Evolutionary conservation across 2,329 filamentous ascomycete species (phyloP), one percentile per base, ranked within the genome.

Genomic region (Sordariomycetes sp.): DNA sequence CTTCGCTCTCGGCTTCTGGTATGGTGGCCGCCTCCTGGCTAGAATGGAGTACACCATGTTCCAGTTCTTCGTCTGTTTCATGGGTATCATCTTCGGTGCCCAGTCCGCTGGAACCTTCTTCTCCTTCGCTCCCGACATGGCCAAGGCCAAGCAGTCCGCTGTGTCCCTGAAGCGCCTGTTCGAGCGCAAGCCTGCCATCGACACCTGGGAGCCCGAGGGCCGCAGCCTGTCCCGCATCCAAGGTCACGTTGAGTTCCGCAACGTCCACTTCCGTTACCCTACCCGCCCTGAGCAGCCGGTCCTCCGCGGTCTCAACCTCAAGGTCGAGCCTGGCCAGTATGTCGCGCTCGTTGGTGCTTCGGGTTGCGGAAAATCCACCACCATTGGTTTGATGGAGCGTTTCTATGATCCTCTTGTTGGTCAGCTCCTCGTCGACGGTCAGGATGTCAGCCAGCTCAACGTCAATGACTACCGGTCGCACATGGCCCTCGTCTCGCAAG

Each of bases 281-380:
- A 33, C 49, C 32, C 39, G 50, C 31, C 41, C 48, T 20, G 23
- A 51, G 45, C 38, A 44, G 8, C 39, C 46, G 36, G 45, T 54
- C 45, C 41, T 58, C 2, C 40, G 54, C 21, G 49, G 57, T 8
- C 42, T 66, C 16, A 39, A 42, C 8, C 32, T 46, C 17, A 30
- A 59, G 36, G 59, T 69, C 41, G 46, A 57, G 34, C 59, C 88
- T 4, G 88, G 90, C 15, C 94, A 94, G 63, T 87, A 84, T 14
- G 94, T 90, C 3, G 92, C 92, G 2, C 66, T 98, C 7, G 92
- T 98, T 6, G 92, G 92, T 38, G 86, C 90, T 1, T 96, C 90
- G 9, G 92, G 90, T 9, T 93, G 84, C 25, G 92, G 92, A 31
- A 98, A 96, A 61, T 90, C 82, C 48, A 96, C 92, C 0, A 88